phyloP scores from a whole-genome alignment of 106 monocot genomes.

The Xerophyta viscosa region DNA sequence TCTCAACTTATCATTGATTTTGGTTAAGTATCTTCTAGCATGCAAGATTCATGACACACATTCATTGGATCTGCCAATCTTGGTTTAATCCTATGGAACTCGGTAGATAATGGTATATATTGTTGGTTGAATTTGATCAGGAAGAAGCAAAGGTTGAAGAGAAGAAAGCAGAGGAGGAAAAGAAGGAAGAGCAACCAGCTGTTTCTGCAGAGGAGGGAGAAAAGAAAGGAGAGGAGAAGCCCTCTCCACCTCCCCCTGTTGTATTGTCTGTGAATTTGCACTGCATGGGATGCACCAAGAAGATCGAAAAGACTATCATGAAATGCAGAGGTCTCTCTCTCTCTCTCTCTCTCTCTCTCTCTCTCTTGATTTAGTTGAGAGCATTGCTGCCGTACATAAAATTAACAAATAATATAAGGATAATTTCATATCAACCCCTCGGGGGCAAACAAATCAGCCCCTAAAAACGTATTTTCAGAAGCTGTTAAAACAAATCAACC shows the following conservation, averaged over 20 bases:
- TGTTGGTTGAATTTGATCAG: neutral
- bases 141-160: constrained; percentile 10
- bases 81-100: no score
- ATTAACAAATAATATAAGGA: no score
- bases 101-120: no score
- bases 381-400: no score
- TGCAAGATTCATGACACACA: no score
- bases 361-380: no score
- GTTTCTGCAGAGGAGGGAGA: no score
- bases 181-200: constrained; percentile 30
- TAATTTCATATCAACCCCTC: no score
- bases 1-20: neutral
- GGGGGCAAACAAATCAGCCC: no score
- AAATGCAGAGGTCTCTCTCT: constrained; percentile 45
- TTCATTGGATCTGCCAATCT: no score
- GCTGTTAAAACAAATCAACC: no score
- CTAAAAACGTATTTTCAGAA: no score
- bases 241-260: constrained; percentile 45
- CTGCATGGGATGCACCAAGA: constrained; percentile 67
- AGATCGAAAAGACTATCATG: constrained; percentile 44
- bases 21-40: neutral
- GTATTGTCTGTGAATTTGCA: constrained; percentile 60
- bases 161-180: neutral
- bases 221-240: constrained; percentile 15
- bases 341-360: neutral